Base-by-base conservation (phyloP, 257 asterid species). In the Dorcoceras hygrometricum region DNA sequence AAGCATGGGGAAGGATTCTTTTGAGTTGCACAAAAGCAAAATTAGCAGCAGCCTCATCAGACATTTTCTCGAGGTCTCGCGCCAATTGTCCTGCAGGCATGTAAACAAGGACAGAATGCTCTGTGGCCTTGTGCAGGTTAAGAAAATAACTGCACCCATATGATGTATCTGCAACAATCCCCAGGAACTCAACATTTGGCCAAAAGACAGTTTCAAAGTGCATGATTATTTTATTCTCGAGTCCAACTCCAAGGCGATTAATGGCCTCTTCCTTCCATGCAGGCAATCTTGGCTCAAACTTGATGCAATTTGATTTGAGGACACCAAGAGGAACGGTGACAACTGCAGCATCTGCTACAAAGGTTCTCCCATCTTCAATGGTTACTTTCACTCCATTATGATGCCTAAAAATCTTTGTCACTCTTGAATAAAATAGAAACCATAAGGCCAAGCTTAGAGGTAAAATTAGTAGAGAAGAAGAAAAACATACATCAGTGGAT, bases 121-220 rank as follows among this genome's bases (percentile, higher is more conserved):
- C 95, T 4, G 97, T 94, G 55, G 99, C 97, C 84, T 94, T 90
- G 85, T 94, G 97, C 79, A 94, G 86, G 75, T 94, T 90, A 66
- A 94, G 90, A 80, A 94, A 94, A 78, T 94, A 94, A 80, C 97
- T 88, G 86, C 99, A 94, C 12, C 71, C 81, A 19, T 94, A 87
- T 18, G 97, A 72, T 59, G 87, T 84, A 32, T 90, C 95, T 0
- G 99, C 94, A 72, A 94, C 99, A 59, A 94, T 89, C 43, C 99
- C 99, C 79, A 94, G 65, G 79, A 94, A 94, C 78, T 94, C 99
- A 6, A 94, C 99, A 53, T 90, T 94, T 32, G 99, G 99, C 99
- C 99, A 94, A 71, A 94, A 90, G 23, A 94, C 96, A 43, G 80
- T 72, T 48, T 84, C 87, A 51, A 90, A 94, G 80, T 87, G 91